Percentiles rank a stretch among this genome's conserved stretches.
These are phyloP conservation scores for Cutaneotrichosporon mucoides DNA, from an alignment of 1,284 basidiomycete species.

Conservation along the genomic window DNA sequence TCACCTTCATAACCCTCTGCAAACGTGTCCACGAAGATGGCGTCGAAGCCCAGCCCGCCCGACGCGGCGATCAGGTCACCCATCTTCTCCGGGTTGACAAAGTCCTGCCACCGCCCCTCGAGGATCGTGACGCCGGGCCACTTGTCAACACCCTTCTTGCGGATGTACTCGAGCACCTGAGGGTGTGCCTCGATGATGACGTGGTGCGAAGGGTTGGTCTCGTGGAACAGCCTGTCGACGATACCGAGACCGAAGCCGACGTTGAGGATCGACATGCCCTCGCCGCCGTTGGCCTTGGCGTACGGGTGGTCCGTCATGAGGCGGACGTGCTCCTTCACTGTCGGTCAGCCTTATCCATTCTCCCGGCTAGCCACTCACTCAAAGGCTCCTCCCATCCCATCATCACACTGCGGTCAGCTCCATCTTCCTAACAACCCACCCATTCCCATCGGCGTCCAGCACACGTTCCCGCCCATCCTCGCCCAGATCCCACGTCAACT, in stretches of 20 bases:
- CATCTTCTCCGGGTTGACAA: slow-evolving; percentile 50
- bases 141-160: slow-evolving; percentile 67
- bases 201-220: slow-evolving; percentile 57
- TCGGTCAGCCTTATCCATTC: slow-evolving; percentile 16
- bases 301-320: slow-evolving; percentile 60
- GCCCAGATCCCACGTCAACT: slow-evolving; percentile 67
- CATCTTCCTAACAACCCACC: slow-evolving; percentile 53
- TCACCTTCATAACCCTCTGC: slow-evolving; percentile 76
- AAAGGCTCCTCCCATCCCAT: slow-evolving; percentile 90
- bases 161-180: slow-evolving; percentile 79
- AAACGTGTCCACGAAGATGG: slow-evolving; percentile 91
- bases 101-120: slow-evolving; percentile 91
- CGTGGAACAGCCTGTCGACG: slow-evolving; percentile 79
- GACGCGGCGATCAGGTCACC: slow-evolving; percentile 38
- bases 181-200: slow-evolving; percentile 95
- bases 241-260: slow-evolving; percentile 94
- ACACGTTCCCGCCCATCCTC: slow-evolving; percentile 66
- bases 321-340: slow-evolving; percentile 52
- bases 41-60: slow-evolving; percentile 64
- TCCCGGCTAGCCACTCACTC: slow-evolving; percentile 52
- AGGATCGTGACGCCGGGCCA: slow-evolving; percentile 73
- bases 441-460: slow-evolving; percentile 59
- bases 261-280: slow-evolving; percentile 71
- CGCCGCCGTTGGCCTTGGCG: slow-evolving; percentile 33
- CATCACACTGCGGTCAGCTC: slow-evolving; percentile 61